Conservation (phyloP, 2,329 filamentous ascomycete genomes). For the Cladosporium sp. region DNA sequence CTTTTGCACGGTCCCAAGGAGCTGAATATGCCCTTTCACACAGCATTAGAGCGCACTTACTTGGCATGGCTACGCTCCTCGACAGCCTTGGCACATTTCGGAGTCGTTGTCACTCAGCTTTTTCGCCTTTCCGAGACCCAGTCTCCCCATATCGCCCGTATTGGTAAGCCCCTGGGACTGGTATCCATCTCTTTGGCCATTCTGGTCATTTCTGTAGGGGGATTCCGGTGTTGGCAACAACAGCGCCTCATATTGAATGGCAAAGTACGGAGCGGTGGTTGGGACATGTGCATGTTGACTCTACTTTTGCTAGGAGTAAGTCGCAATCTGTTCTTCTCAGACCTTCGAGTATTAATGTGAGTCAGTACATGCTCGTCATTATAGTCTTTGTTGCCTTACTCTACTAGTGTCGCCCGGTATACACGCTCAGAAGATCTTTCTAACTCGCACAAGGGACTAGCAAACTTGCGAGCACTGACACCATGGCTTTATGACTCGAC, state of each 20-base stretch:
- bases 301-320: slow-evolving; percentile 3
- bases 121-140: slow-evolving; percentile 2
- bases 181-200: slow-evolving; percentile 3
- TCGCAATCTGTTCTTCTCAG: background rate
- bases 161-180: background rate
- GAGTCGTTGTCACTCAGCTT: slow-evolving; percentile 2
- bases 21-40: slow-evolving; percentile 3
- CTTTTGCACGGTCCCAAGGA: background rate
- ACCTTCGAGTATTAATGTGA: background rate
- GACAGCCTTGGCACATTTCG: slow-evolving; percentile 1
- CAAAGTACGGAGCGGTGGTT: slow-evolving; percentile 1
- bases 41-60: slow-evolving; percentile 2
- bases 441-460: background rate
- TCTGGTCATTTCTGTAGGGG: slow-evolving; percentile 3
- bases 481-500: slow-evolving; percentile 2
- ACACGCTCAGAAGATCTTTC: slow-evolving; percentile 1
- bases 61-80: background rate
- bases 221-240: slow-evolving; percentile 1
- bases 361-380: slow-evolving; percentile 2
- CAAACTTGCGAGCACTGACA: slow-evolving; percentile 2
- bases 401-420: slow-evolving; percentile 1
- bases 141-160: background rate
- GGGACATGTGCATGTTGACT: background rate
- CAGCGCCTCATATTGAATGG: slow-evolving; percentile 3
- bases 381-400: slow-evolving; percentile 1